Percentiles rank a stretch among this genome's conserved stretches.
Conservation (phyloP, 495 filamentous ascomycete genomes). For the Hypoxylon trugodes region DNA sequence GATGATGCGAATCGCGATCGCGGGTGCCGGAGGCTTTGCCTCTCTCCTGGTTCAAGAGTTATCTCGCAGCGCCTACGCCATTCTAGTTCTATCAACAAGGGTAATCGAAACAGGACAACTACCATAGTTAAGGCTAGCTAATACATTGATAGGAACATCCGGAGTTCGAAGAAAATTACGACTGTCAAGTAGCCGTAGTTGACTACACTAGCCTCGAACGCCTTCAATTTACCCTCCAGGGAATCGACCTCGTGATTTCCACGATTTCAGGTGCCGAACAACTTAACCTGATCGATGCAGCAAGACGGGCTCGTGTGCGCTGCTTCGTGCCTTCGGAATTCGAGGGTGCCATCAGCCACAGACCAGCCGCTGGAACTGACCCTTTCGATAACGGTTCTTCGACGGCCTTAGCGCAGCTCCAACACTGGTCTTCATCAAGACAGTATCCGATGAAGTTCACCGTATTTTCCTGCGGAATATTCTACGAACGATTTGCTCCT, state of each 20-base stretch:
- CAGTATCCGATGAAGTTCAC: conserved; percentile 66
- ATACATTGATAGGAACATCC: conserved; percentile 47
- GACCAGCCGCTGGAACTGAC: conserved; percentile 57
- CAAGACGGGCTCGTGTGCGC: conserved; percentile 67
- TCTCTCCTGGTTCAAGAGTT: conserved; percentile 68
- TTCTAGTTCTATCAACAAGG: conserved; percentile 71
- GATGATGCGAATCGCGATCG: conserved; percentile 78
- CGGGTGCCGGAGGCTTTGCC: conserved; percentile 74
- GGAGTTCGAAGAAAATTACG: conserved; percentile 55
- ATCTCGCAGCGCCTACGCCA: conserved; percentile 66
- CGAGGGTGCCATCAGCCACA: conserved; percentile 64
- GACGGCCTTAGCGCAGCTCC: conserved; percentile 63
- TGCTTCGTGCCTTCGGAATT: conserved; percentile 81
- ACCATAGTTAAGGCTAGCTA: conserved; percentile 35
- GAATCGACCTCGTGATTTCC: conserved; percentile 79
- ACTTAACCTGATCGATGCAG: conserved; percentile 76
- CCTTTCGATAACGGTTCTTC: conserved; percentile 60
- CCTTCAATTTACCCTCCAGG: conserved; percentile 69
- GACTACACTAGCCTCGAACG: conserved; percentile 66
- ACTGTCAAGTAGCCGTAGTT: conserved; percentile 68
- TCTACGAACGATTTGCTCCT: conserved; percentile 77
- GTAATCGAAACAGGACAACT: conserved; percentile 50
- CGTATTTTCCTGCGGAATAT: conserved; percentile 75
- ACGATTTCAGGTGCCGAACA: conserved; percentile 72
- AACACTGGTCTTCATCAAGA: conserved; percentile 54